phyloP scores from a whole-genome alignment of 306 rosid genomes.

The Cicer pinnatifidum region DNA sequence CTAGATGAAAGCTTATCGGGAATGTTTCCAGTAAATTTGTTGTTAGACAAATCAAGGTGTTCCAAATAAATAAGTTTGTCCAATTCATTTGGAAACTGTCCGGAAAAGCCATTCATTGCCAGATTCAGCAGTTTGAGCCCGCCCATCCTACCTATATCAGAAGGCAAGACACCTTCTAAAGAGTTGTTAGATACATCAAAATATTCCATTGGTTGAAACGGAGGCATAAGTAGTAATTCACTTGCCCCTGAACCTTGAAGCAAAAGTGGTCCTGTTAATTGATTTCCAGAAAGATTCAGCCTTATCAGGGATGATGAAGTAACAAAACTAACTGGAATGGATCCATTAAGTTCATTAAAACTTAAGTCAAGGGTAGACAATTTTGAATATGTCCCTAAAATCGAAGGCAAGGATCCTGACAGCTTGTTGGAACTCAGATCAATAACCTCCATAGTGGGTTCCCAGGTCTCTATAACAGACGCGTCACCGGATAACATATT shows the following conservation, averaged over 20 bases:
- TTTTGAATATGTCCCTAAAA: conserved; percentile 59
- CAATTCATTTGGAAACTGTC: conserved; percentile 77
- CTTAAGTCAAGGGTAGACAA: conserved; percentile 74
- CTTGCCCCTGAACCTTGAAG: conserved; percentile 69
- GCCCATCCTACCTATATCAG: conserved; percentile 72
- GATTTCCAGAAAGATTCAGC: conserved; percentile 86
- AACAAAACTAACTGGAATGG: conserved; percentile 78
- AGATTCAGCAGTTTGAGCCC: conserved; percentile 82
- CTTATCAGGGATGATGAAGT: conserved; percentile 62
- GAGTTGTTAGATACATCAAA: conserved; percentile 82
- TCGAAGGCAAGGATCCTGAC: conserved; percentile 78
- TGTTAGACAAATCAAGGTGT: conserved; percentile 78
- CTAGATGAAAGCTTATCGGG: conserved; percentile 79
- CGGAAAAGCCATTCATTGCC: conserved; percentile 78
- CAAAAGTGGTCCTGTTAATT: conserved; percentile 70
- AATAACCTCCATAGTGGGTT: conserved; percentile 67
- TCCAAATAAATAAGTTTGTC: conserved; percentile 69
- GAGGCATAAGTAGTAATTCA: conserved; percentile 72
- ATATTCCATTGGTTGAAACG: conserved; percentile 59
- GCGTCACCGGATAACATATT: conserved; percentile 70
- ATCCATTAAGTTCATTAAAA: conserved; percentile 72
- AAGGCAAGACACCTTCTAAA: conserved; percentile 72
- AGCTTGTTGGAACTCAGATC: conserved; percentile 83
- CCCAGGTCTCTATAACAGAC: conserved; percentile 72
- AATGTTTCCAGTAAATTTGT: conserved; percentile 79